Evolutionary conservation across 2,329 filamentous ascomycete species (phyloP), one percentile per base, ranked within the genome.

Genomic region (Hirsutella minnesotensis): DNA sequence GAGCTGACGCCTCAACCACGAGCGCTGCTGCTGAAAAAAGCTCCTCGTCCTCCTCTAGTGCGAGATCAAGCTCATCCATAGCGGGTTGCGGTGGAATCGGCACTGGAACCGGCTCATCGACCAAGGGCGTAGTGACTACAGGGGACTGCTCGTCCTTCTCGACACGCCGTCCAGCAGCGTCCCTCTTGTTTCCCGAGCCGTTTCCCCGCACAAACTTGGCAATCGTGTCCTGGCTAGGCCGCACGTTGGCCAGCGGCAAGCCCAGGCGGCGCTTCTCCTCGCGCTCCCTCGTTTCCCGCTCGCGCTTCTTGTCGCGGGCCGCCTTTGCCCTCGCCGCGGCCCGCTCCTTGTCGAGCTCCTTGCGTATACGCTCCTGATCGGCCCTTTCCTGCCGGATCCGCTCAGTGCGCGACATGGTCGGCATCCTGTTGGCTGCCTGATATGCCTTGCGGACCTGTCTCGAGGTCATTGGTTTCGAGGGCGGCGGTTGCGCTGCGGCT

Each of bases 191-290:
- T 1, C 45, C 44, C 3, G 50, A 49, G 1, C 56, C 57, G n/a
- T 60, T 57, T 0, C 62, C 59, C 30, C 62, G 58, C 8, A 75
- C 57, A 44, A 80, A 80, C 30, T 66, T 54, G 16, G 73, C 63
- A 47, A 81, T 75, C 0, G 70, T 75, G 35, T 70, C 70, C 53
- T 80, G 77, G 29, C 75, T 79, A 0, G 75, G 69, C 30, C 68
- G 64, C 4, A 75, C 70, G 12, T 63, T 64, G n/a, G 73, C 64
- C 4, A 77, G 57, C 13, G 77, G 77, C 45, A 75, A 44, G 0
- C 75, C 72, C 42, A 64, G 68, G 47, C 63, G 70, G 51, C 61
- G 72, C 58, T 68, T 74, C 41, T 63, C 67, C n/a, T 71, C 67
- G 37, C 59, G 62, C 45, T 70, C 68, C 8, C 64, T 65, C 21